These are phyloP conservation scores for Globisporangium abappressorium DNA, from an alignment of 352 stramenopile genomes.

Conservation along the genomic window DNA sequence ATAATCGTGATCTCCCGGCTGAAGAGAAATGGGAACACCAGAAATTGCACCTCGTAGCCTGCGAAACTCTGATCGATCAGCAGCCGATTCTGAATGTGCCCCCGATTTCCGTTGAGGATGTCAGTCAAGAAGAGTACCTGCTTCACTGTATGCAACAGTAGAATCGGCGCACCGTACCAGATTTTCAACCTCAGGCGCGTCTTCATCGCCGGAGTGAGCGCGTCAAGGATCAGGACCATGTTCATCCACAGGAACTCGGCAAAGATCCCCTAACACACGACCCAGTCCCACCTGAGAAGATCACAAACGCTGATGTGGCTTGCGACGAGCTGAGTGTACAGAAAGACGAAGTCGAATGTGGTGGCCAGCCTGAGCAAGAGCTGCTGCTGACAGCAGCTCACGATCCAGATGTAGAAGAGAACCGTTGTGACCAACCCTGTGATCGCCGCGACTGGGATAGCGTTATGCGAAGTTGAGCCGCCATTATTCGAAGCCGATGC, in stretches of 20 bases:
- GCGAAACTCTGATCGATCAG: background rate
- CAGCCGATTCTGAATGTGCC: background rate
- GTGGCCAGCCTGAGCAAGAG: slow-evolving; percentile 5
- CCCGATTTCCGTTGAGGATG: background rate
- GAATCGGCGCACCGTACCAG: background rate
- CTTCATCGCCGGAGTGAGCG: slow-evolving; percentile 1
- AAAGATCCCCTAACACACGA: background rate
- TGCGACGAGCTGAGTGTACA: slow-evolving; percentile 7
- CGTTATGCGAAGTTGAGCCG: no score
- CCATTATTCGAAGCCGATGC: no score
- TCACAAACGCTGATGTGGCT: background rate
- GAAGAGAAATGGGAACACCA: no score
- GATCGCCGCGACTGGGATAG: background rate
- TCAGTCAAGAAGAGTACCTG: background rate
- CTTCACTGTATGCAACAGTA: background rate
- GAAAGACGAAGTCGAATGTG: slow-evolving; percentile 19
- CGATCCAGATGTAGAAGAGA: no score
- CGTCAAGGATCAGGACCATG: slow-evolving; percentile 2
- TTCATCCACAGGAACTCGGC: background rate
- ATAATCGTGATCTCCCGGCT: no score
- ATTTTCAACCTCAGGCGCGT: background rate
- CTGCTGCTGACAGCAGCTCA: background rate
- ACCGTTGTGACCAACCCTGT: background rate
- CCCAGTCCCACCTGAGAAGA: background rate
- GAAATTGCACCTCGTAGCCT: background rate